phyloP scores from a whole-genome alignment of 495 filamentous ascomycete genomes.

The Aspergillus ostianus region DNA sequence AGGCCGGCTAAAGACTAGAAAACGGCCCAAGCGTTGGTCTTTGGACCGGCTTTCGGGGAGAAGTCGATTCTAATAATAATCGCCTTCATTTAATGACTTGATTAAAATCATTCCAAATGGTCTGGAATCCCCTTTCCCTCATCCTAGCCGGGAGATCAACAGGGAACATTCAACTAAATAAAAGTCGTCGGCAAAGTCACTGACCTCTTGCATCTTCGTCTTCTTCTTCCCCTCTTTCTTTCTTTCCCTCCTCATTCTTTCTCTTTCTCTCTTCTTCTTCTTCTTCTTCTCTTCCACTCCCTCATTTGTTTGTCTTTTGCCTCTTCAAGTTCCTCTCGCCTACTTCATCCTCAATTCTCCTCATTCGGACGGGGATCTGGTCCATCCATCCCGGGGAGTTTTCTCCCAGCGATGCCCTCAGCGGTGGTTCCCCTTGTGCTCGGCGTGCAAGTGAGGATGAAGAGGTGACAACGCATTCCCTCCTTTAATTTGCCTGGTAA shows the following conservation, averaged over 20 bases:
- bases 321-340: not conserved
- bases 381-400: too few species aligned
- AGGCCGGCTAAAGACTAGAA: not conserved
- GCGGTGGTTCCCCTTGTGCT: not conserved
- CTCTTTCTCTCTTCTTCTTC: not conserved
- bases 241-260: slow-evolving; percentile 1
- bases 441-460: not conserved
- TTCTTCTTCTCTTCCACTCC: not conserved
- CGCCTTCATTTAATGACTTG: too few species aligned
- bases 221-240: not conserved
- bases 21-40: slow-evolving; percentile 11
- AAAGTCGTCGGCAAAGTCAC: not conserved
- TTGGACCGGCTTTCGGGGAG: not conserved
- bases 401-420: not conserved
- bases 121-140: not conserved
- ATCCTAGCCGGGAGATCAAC: not conserved
- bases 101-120: not conserved
- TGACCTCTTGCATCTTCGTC: not conserved
- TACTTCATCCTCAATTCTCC: not conserved
- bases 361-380: not conserved
- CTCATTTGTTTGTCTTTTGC: slow-evolving; percentile 2
- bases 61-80: not conserved
- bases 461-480: not conserved
- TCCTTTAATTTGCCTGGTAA: slow-evolving; percentile 4
- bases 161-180: not conserved